A percentile compares a stretch with the other conserved stretches of the same genome.
Conservation (phyloP, 2,329 filamentous ascomycete genomes). For the Didymella keratinophila region DNA sequence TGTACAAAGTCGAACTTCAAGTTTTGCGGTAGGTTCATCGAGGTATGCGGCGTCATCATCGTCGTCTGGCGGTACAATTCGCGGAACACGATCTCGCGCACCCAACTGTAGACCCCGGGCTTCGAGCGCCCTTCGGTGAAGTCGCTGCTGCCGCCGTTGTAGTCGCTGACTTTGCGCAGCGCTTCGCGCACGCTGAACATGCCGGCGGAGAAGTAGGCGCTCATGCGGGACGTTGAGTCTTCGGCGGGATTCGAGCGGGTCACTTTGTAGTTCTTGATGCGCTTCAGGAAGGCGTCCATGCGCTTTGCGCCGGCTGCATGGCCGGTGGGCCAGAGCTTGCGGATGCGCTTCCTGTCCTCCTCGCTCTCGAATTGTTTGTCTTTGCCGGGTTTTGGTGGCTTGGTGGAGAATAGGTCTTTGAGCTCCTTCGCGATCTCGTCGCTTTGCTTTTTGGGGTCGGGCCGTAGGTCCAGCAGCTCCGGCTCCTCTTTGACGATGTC, state of each 20-base stretch:
- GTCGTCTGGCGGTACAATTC: constrained; percentile 61
- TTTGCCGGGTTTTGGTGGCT: constrained; percentile 48
- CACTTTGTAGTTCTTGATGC: constrained; percentile 52
- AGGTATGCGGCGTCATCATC: constrained; percentile 56
- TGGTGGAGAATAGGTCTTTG: constrained; percentile 43
- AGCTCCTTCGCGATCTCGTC: constrained; percentile 37
- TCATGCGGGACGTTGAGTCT: constrained; percentile 54
- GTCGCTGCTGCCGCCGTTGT: constrained; percentile 54
- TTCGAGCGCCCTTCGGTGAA: constrained; percentile 52
- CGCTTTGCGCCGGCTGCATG: constrained; percentile 54
- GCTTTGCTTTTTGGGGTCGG: constrained; percentile 53
- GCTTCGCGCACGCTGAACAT: constrained; percentile 57
- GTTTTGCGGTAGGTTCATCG: constrained; percentile 61
- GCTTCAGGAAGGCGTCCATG: constrained; percentile 53
- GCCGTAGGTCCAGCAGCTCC: constrained; percentile 53
- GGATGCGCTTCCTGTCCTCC: constrained; percentile 51
- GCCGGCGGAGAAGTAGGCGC: constrained; percentile 57
- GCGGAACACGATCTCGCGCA: constrained; percentile 61
- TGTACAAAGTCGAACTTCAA: constrained; percentile 61
- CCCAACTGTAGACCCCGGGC: constrained; percentile 55
- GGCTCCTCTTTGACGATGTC: constrained; percentile 53
- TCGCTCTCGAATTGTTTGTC: constrained; percentile 53
- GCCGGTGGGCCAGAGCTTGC: constrained; percentile 57
- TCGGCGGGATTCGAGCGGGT: constrained; percentile 54
- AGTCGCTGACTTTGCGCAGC: constrained; percentile 52